These are phyloP conservation scores for Clonostachys rhizophaga DNA, from an alignment of 2,329 filamentous ascomycete genomes.

Conservation along the genomic window DNA sequence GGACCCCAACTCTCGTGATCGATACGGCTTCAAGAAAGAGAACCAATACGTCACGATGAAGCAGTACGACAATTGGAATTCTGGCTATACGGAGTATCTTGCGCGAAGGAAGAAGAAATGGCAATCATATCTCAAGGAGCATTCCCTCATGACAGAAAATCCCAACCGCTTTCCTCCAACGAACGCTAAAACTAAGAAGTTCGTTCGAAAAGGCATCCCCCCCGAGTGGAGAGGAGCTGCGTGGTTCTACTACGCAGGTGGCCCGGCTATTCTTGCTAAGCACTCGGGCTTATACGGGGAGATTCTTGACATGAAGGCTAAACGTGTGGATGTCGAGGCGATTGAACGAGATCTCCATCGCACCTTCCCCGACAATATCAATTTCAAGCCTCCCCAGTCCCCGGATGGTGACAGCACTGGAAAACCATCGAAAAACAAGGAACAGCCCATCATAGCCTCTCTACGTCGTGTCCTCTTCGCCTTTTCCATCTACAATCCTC, in stretches of 20 bases:
- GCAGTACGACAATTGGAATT: constrained; percentile 80
- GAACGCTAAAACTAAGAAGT: constrained; percentile 80
- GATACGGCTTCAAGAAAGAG: constrained; percentile 89
- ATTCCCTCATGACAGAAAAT: constrained; percentile 64
- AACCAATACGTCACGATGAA: constrained; percentile 72
- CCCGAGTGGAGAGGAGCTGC: constrained; percentile 92
- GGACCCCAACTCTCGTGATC: constrained; percentile 58
- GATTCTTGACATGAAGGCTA: constrained; percentile 60
- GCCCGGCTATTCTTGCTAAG: constrained; percentile 71
- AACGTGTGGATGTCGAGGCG: constrained; percentile 74
- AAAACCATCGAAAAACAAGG: constrained; percentile 33
- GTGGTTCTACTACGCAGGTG: constrained; percentile 95
- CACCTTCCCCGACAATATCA: constrained; percentile 91
- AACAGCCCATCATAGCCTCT: constrained; percentile 75
- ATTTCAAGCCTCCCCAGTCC: constrained; percentile 65
- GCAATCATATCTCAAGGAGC: constrained; percentile 71
- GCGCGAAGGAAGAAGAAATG: constrained; percentile 76
- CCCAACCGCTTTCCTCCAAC: constrained; percentile 77
- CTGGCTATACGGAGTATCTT: constrained; percentile 69
- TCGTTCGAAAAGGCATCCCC: constrained; percentile 88
- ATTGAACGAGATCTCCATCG: constrained; percentile 92
- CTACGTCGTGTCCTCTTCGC: constrained; percentile 83
- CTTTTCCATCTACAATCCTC: constrained; percentile 86
- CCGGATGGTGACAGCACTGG: constrained; percentile 28
- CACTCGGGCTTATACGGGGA: constrained; percentile 73